These are phyloP conservation scores for Phytophthora colocasiae DNA, from an alignment of 352 stramenopile genomes.

Conservation along the genomic window DNA sequence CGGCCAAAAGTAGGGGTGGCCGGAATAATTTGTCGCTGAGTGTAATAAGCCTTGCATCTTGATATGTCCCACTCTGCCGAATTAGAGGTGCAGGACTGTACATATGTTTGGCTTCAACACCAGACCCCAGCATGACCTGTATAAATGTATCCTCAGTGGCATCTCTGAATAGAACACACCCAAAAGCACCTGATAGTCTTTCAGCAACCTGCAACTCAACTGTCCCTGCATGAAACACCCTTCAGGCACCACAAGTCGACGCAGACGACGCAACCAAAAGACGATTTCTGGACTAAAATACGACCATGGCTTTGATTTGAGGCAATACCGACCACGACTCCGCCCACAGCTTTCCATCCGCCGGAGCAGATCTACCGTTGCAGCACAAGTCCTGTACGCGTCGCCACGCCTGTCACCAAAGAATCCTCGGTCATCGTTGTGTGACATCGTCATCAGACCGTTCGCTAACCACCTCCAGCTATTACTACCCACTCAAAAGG, in stretches of 20 bases:
- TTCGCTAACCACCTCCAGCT: slow-evolving; percentile 5
- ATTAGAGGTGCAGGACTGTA: too few species aligned
- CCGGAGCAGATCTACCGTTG: slow-evolving; percentile 14
- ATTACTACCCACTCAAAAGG: too few species aligned
- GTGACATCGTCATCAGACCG: slow-evolving; percentile 30
- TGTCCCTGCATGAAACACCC: background rate
- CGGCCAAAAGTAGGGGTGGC: too few species aligned
- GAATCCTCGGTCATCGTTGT: slow-evolving; percentile 29
- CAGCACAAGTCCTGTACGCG: slow-evolving; percentile 8
- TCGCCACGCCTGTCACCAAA: slow-evolving; percentile 13
- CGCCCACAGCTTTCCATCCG: slow-evolving; percentile 19
- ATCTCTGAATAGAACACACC: too few species aligned
- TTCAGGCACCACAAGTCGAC: background rate
- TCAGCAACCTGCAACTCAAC: background rate
- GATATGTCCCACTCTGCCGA: too few species aligned
- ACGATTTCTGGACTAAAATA: slow-evolving; percentile 58
- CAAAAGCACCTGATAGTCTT: background rate
- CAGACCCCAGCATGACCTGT: too few species aligned
- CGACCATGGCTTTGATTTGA: slow-evolving; percentile 62
- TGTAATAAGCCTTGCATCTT: too few species aligned
- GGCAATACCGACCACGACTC: slow-evolving; percentile 32
- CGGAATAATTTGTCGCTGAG: too few species aligned
- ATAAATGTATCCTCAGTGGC: too few species aligned
- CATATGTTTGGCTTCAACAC: too few species aligned
- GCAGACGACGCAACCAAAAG: background rate